phyloP scores from a whole-genome alignment of 2,329 filamentous ascomycete genomes.

The Coniochaeta sp. region DNA sequence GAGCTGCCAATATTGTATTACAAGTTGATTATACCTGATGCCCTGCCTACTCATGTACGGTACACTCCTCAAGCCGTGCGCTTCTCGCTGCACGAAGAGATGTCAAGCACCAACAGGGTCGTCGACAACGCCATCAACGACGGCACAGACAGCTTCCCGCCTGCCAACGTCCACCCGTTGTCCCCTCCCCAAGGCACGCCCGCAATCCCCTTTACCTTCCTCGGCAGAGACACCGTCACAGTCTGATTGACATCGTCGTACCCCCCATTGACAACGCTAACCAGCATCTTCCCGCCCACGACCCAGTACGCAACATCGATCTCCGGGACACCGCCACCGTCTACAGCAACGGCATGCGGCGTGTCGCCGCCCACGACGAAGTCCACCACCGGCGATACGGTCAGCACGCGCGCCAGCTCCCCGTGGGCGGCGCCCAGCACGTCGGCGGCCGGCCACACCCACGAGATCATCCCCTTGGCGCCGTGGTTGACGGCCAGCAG shows the following conservation, averaged over 20 bases:
- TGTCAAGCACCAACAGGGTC: conserved; percentile 23
- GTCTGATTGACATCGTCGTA: conserved; percentile 11
- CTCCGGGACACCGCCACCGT: conserved; percentile 13
- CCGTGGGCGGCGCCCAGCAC: conserved; percentile 29
- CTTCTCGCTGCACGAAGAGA: conserved; percentile 16
- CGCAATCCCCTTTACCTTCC: conserved; percentile 9
- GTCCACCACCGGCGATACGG: conserved; percentile 25
- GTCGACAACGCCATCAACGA: conserved; percentile 23
- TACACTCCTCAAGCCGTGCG: conserved; percentile 2
- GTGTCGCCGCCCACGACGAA: conserved; percentile 28
- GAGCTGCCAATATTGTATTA: neutral
- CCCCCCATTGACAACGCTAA: conserved; percentile 28
- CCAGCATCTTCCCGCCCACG: conserved; percentile 18
- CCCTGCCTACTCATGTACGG: conserved; percentile 7
- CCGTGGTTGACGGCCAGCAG: conserved; percentile 37
- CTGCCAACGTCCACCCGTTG: conserved; percentile 17
- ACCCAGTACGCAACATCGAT: conserved; percentile 30
- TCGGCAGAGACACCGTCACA: conserved; percentile 12
- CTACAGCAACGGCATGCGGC: conserved; percentile 10
- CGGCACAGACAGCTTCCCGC: conserved; percentile 15
- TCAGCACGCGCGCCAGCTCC: conserved; percentile 29
- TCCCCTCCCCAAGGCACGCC: conserved; percentile 17
- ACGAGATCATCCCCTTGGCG: conserved; percentile 33
- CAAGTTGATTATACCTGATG: neutral
- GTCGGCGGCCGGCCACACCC: conserved; percentile 35